phyloP scores from a whole-genome alignment of 345 rosid species.

The Salix udensis region DNA sequence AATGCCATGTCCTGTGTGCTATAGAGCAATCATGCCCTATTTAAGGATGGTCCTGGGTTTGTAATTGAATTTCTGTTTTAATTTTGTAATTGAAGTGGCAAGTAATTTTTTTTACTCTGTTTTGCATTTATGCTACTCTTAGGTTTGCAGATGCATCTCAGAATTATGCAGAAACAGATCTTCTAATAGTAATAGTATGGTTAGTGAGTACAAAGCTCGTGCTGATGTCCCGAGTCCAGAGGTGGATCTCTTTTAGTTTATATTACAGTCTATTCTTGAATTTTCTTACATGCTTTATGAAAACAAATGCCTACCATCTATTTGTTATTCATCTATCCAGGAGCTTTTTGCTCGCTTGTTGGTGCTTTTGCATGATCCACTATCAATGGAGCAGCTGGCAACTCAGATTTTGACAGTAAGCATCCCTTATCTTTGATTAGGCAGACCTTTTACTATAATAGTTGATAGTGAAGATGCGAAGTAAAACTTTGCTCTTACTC shows the following conservation, averaged over 20 bases:
- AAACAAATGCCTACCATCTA: constrained; percentile 8
- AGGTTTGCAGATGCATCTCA: constrained; percentile 95
- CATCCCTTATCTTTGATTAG: constrained; percentile 5
- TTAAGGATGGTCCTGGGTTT: constrained; percentile 5
- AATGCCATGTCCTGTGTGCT: neutral
- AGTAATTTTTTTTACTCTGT: constrained; percentile 5
- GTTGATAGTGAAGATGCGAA: neutral
- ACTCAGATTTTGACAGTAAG: constrained; percentile 88
- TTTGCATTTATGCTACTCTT: constrained; percentile 24
- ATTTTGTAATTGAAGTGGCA: constrained; percentile 1
- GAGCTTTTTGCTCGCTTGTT: constrained; percentile 89
- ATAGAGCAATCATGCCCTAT: neutral
- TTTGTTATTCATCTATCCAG: constrained; percentile 39
- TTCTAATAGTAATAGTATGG: constrained; percentile 51
- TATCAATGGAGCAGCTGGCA: constrained; percentile 79
- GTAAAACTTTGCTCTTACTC: neutral
- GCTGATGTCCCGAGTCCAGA: constrained; percentile 82
- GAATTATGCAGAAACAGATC: constrained; percentile 72
- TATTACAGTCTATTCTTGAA: constrained; percentile 15
- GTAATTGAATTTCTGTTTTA: neutral
- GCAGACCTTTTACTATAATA: neutral
- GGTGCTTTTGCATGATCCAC: constrained; percentile 94
- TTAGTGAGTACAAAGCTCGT: constrained; percentile 76
- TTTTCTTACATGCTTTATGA: constrained; percentile 7
- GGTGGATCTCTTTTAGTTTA: constrained; percentile 38